Evolutionary conservation across 495 filamentous ascomycete genomes (phyloP), one percentile per base, ranked within the genome.

Genomic region (Hyaloscypha finlandica): DNA sequence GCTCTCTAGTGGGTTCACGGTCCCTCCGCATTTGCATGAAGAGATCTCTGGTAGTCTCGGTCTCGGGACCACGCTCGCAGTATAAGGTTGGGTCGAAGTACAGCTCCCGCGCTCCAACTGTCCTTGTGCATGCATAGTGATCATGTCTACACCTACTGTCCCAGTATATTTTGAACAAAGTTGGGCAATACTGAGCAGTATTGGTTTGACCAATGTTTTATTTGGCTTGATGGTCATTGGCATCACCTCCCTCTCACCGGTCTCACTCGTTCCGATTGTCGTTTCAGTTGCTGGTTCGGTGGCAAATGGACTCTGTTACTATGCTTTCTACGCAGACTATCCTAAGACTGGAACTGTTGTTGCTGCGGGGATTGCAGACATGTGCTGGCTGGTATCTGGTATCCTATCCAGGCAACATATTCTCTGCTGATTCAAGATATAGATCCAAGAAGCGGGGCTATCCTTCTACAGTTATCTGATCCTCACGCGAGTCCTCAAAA

Each of bases 391-490:
- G 42, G 77, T 78, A 67, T 39, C 70, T 53, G 39, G 22, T 25
- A 4, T 8, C 6, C 30, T 35, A 22, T 39, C 30, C 4, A 9
- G n/a, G 16, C 3, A 30, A 58, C 16, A 14, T 45, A 22, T 3
- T 33, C 20, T 20, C 61, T 53, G 20, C 33, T 68, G 20, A 62
- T 14, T 37, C 32, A 35, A 42, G n/a, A 8, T 14, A 14, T 33
- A 79, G 77, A 67, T 77, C 54, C 77, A 79, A 73, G 77, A 79
- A 72, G 76, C 72, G 1, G 77, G 77, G 3, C 48, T 79, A 8
- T 78, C 77, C 2, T 77, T 79, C 61, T 78, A 78, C 69, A 78
- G 76, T 65, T 79, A 79, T 54, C 61, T 74, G 12, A 78, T 79
- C 57, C 69, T 79, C 2, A 58, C 57, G 3, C 75, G 74, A 35